Percentiles rank a stretch among this genome's conserved stretches.
Conservation (phyloP, 2,329 filamentous ascomycete genomes). For the Epichloe glyceriae region DNA sequence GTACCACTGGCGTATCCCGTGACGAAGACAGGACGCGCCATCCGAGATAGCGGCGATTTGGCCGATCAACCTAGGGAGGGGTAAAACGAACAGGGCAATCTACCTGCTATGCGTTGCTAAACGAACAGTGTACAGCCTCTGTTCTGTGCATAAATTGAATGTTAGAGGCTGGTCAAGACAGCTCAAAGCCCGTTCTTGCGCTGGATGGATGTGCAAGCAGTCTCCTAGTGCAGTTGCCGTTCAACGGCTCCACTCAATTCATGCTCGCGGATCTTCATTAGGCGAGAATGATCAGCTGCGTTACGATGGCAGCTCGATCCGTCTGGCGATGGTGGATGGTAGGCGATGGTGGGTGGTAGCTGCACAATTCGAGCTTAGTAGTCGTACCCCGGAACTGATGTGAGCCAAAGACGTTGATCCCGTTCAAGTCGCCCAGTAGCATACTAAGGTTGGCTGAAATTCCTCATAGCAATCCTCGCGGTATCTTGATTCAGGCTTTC, state of each 20-base stretch:
- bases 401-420: too few species aligned
- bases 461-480: too few species aligned
- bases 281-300: background rate
- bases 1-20: background rate
- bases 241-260: background rate
- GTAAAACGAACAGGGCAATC: too few species aligned
- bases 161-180: too few species aligned
- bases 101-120: too few species aligned
- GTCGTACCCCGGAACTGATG: background rate
- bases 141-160: too few species aligned
- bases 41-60: background rate
- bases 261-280: background rate
- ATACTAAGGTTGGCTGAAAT: too few species aligned
- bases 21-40: background rate
- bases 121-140: too few species aligned
- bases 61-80: background rate
- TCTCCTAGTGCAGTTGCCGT: background rate
- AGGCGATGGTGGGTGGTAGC: background rate
- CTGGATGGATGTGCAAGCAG: too few species aligned
- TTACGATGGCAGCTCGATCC: background rate
- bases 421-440: too few species aligned
- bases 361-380: background rate
- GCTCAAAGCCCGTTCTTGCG: too few species aligned
- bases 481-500: too few species aligned
- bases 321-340: background rate